Evolutionary conservation across 495 filamentous ascomycete species (phyloP).

Genomic region (Penicillium desertorum): DNA sequence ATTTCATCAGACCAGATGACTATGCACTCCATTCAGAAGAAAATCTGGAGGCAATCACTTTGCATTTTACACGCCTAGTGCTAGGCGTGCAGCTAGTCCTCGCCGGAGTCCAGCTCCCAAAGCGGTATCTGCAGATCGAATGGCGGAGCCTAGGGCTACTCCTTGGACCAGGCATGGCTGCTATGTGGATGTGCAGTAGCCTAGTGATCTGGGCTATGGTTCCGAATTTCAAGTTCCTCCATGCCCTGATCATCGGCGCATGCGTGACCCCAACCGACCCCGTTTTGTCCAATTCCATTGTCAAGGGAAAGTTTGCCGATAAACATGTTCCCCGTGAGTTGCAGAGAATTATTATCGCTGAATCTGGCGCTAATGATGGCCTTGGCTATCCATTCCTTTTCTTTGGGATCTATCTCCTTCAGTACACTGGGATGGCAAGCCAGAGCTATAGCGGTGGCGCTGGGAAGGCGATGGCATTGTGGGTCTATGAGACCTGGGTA

Average conservation of each 20-base stretch:
- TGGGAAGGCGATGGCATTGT: slow-evolving; percentile 69
- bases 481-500: slow-evolving; percentile 85
- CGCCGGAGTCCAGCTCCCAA: slow-evolving; percentile 88
- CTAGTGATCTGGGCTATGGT: slow-evolving; percentile 78
- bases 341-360: slow-evolving; percentile 84
- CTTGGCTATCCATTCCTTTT: slow-evolving; percentile 93
- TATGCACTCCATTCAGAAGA: slow-evolving; percentile 65
- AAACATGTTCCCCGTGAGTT: slow-evolving; percentile 80
- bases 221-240: slow-evolving; percentile 68
- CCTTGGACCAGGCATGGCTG: slow-evolving; percentile 80
- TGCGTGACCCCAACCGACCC: slow-evolving; percentile 94
- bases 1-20: slow-evolving; percentile 72
- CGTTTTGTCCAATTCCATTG: slow-evolving; percentile 82
- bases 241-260: slow-evolving; percentile 74
- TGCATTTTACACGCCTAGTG: slow-evolving; percentile 84
- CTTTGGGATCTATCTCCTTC: slow-evolving; percentile 78
- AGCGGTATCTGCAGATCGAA: slow-evolving; percentile 75
- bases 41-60: slow-evolving; percentile 63
- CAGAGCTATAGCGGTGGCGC: slow-evolving; percentile 56
- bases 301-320: slow-evolving; percentile 92
- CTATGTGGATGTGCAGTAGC: slow-evolving; percentile 85
- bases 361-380: slow-evolving; percentile 90
- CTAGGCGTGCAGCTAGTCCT: slow-evolving; percentile 89
- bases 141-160: slow-evolving; percentile 76
- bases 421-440: slow-evolving; percentile 64